Evolutionary conservation across 495 filamentous ascomycete species (phyloP), one percentile per base, ranked within the genome.

Genomic region (Tuber umbilicatum): DNA sequence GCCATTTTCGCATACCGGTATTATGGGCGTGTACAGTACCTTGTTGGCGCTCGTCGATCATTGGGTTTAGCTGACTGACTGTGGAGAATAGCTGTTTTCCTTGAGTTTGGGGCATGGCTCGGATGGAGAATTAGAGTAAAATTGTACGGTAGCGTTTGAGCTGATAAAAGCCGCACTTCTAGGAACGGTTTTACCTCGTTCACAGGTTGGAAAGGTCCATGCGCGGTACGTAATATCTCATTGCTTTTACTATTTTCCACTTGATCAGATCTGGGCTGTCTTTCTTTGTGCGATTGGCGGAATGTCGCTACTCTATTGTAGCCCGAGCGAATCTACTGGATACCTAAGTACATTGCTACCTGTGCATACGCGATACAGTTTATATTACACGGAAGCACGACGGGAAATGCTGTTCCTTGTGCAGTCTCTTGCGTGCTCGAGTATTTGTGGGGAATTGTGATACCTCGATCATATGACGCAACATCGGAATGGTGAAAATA

Each of bases 171-270:
- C 43, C 27, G 45, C 9, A 50, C 39, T 40, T 14, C 16, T 23
- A 76, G 75, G 75, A 50, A 76, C 75, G 5, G 72, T 72, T 47
- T 55, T 87, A n/a, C 86, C 86, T 19, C 83, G 87, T 12, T 86
- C 81, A 72, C 87, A 87, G 27, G 87, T 86, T 23, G 85, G 85
- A 50, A 83, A 86, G 67, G 87, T 88, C 76, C n/a, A n/a, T n/a
- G n/a, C n/a, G n/a, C n/a, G n/a, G n/a, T 89, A 87, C 76, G 84
- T 87, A 74, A 79, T 80, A 42, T 45, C 42, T 27, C 68, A 69
- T 16, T 35, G 43, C 14, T 50, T 23, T 39, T 37, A 9, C 7
- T 40, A 40, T 60, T 55, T 4, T 14, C 5, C 23, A 45, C 64
- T 23, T 23, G 5, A 21, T 4, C 19, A 72, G 43, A 23, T 43